Base-by-base conservation (phyloP, 2,329 filamentous ascomycete species). In the Penicillium sp. region DNA sequence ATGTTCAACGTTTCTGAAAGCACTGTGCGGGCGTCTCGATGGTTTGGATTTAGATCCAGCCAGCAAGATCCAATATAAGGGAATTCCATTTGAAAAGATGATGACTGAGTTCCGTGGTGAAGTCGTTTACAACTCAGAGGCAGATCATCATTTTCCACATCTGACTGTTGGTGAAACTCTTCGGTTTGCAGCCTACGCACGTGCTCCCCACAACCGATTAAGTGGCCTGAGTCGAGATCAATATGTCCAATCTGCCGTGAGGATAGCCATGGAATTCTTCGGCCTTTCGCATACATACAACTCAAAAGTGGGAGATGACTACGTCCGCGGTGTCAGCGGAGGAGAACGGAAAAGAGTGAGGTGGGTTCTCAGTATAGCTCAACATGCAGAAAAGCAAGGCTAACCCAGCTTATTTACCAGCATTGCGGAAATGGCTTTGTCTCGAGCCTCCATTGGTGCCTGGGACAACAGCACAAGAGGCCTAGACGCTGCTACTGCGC, bases 1-100 rank as follows among this genome's bases (percentile, higher is more conserved):
- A 41, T 95, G 89, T 70, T 89, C 87, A 12, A 95, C 89, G 1
- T 84, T 95, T 55, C 75, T 95, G 52, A 95, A 95, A 76, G 87
- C 88, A 0, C 79, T 95, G 50, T 81, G 87, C 10, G 89, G 89
- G 50, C 88, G 95, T 69, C 85, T 87, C 25, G 85, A 90, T 60
- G 89, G 89, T 24, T 83, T 95, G 60, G 81, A 81, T 54, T 77
- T 93, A 20, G 84, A 86, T 27, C 73, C 86, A 5, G 72, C 75
- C 6, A 86, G 88, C 0, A 82, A 87, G 52, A 81, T 95, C 64
- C 92, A 95, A 72, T 95, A 93, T 65, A 87, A 93, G 53, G 73
- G 72, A 13, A 68, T 73, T 59, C 74, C 81, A 2, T 79, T 87
- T 48, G 72, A 87, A 63, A 81, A 86, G 60, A 93, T 95, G 87